phyloP scores from a whole-genome alignment of 2,329 filamentous ascomycete species.

The Aspergillus neotritici region DNA sequence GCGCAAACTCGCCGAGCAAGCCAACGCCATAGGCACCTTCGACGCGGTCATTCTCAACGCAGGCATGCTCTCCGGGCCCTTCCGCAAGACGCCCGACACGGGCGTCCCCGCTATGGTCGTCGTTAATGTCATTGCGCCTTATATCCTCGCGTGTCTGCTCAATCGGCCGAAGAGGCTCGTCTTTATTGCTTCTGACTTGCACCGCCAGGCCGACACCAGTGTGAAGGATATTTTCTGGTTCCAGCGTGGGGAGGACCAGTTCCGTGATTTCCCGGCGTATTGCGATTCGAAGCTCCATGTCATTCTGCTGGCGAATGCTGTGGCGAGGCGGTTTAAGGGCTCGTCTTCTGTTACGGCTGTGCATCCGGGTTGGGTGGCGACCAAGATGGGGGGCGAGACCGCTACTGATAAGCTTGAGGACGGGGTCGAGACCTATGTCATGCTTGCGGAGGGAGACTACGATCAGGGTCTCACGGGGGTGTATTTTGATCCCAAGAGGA shows the following conservation, averaged over 20 bases:
- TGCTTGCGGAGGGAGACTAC: conserved; percentile 36
- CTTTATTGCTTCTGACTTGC: conserved; percentile 49
- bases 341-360: conserved; percentile 43
- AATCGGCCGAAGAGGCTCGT: conserved; percentile 46
- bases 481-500: conserved; percentile 19
- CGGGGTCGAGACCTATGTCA: conserved; percentile 46
- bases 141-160: conserved; percentile 49
- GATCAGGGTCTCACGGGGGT: conserved; percentile 16
- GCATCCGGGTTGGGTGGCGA: conserved; percentile 50
- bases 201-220: conserved; percentile 41
- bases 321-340: conserved; percentile 43
- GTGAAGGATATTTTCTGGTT: conserved; percentile 39
- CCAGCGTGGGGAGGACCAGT: conserved; percentile 30
- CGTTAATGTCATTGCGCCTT: conserved; percentile 54
- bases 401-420: conserved; percentile 45
- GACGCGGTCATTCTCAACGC: conserved; percentile 56
- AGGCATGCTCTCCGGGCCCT: conserved; percentile 42
- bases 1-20: conserved; percentile 46
- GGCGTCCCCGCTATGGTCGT: conserved; percentile 46
- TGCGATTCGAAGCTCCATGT: conserved; percentile 53
- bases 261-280: conserved; percentile 40
- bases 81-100: conserved; percentile 36
- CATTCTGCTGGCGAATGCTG: conserved; percentile 49
- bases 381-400: conserved; percentile 46
- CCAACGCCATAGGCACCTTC: conserved; percentile 47